Evolutionary conservation across 2,329 filamentous ascomycete genomes (phyloP).

Genomic region (Plectosphaerella cucumerina): DNA sequence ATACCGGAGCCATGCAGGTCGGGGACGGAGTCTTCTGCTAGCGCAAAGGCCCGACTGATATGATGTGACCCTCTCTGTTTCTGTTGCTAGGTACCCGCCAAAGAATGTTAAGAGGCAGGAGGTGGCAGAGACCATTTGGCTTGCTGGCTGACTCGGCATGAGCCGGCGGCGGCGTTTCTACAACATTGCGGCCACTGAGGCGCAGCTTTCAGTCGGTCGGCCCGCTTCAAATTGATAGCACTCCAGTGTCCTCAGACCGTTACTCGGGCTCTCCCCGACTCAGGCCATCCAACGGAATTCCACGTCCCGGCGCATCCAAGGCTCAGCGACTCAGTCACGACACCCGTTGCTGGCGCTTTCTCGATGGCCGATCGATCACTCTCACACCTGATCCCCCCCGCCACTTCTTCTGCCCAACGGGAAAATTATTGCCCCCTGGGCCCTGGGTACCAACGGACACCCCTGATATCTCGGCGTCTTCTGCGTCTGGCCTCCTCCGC

Average conservation of each 20-base stretch:
- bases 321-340: not conserved
- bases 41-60: too few species aligned
- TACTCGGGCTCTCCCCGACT: not conserved
- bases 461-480: conserved; percentile 6
- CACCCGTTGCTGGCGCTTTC: not conserved
- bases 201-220: not conserved
- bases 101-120: not conserved
- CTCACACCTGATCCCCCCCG: too few species aligned
- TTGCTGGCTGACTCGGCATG: not conserved
- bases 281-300: not conserved
- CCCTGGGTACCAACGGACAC: not conserved
- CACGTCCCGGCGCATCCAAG: not conserved
- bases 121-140: not conserved
- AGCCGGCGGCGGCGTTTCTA: not conserved
- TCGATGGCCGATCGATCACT: too few species aligned
- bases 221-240: not conserved
- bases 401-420: too few species aligned
- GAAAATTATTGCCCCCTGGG: not conserved
- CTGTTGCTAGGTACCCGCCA: too few species aligned
- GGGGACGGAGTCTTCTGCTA: too few species aligned
- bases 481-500: not conserved
- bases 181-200: not conserved
- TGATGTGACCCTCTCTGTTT: too few species aligned
- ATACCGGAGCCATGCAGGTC: too few species aligned
- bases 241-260: not conserved